Base-by-base conservation (phyloP, 169 alveolate genomes). In the Babesia bigemina region DNA sequence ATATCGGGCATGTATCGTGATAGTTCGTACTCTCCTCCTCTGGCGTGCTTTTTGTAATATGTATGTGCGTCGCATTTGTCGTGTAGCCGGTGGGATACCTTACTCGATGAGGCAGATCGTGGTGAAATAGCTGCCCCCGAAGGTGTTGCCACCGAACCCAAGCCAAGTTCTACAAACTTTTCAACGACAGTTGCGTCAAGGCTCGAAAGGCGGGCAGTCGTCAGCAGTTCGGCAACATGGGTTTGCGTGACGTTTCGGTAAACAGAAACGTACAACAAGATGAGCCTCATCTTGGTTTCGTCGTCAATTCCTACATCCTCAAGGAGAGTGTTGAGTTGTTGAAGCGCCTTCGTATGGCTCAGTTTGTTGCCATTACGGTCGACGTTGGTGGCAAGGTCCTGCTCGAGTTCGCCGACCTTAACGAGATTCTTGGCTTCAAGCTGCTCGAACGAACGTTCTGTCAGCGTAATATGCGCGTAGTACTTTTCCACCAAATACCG, bases 401-500 rank as follows among this genome's bases (percentile, higher is more conserved):
- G 95, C 50, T 92, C 95, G 19, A 92, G 61, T 36, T 67, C 77
- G 0, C 94, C 94, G 6, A 88, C 36, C 48, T 73, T 65, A 19
- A 90, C 83, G 29, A 92, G 53, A 36, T 86, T 44, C 47, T 55
- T 63, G 16, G 63, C 56, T 70, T 92, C 85, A 28, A 92, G 74
- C 6, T 63, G 67, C 58, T 86, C 65, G 67, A 87, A 92, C 24
- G 92, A 88, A 16, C 70, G 84, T 22, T 92, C 91, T 22, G 91
- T 86, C 50, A 92, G 62, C 33, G 85, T 69, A 13, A 91, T 65
- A 74, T 92, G 95, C 4, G 91, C 81, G 95, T 95, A 92, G 67
- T 91, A 92, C 67, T 85, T 85, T 26, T 91, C 93, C 58, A 92
- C 70, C 70, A 91, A 60, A 24, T 86, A 87, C 76, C 91, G 94